Base-by-base conservation (phyloP, 169 alveolate genomes). In the Prorocentrum cordatum region DNA sequence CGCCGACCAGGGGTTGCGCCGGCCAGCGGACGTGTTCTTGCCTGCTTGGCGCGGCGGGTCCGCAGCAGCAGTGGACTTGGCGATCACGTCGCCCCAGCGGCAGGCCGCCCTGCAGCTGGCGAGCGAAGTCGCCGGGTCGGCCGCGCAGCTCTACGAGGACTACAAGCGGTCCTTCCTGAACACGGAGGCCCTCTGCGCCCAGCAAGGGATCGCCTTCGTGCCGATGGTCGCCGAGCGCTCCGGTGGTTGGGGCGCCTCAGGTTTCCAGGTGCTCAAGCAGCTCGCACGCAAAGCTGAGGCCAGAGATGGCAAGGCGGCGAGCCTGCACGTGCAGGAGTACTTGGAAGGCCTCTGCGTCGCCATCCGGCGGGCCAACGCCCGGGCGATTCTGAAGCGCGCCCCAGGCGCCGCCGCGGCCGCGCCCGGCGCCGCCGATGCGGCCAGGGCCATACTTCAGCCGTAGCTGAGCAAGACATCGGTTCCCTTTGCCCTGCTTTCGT, bases 21-120 rank as follows among this genome's bases (percentile, higher is more conserved):
- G 79, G 61, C 59, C 79, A 3, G 79, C 79, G 6, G 79, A 68
- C 79, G 2, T 68, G 16, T 38, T 18, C 24, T n/a, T 68, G 79
- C 79, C 79, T 2, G 24, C 77, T 33, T 66, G 45, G 32, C 33
- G 32, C 31, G 47, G 77, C 2, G n/a, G n/a, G n/a, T 66, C 31
- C 10, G 29, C 58, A 9, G 45, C 54, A 24, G 50, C 58, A 3
- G 32, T 33, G 1, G 77, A 66, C 54, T 22, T 66, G 24, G 79
- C 79, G 24, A 59, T 67, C 24, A 38, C 36, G 26, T 35, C 79
- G 14, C 79, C 79, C 0, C 50, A 18, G 79, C 79, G 79, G 61
- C 59, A 38, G 36, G 79, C 18, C 38, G 38, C 38, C 79, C 7
- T 67, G 61, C 24, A 54, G 16, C 45, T n/a, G 61, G 79, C 79